Base-by-base conservation (phyloP, 345 rosid genomes). In the Eutrema heterophyllum region DNA sequence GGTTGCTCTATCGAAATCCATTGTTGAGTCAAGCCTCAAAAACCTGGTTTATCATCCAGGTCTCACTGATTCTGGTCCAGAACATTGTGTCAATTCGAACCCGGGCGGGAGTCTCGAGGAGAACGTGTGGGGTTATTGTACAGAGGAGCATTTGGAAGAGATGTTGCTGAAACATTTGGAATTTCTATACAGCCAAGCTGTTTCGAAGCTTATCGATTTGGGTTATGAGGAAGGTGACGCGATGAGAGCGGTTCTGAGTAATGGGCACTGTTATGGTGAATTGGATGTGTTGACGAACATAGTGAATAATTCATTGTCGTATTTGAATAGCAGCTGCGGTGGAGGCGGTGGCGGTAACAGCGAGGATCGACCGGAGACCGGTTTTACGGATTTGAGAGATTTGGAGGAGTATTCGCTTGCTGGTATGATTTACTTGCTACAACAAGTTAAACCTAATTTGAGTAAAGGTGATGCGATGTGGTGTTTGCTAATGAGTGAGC, bases 391-490 rank as follows among this genome's bases (percentile, higher is more conserved):
- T 82, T 84, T 93, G 78, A 85, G 87, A 78, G 93, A 93, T 26
- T 72, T 93, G 78, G 88, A 84, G 69, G 96, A 91, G 84, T 87
- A 86, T 74, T 90, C 89, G 0, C 88, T 93, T 21, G 88, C 85
- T 0, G 89, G 86, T 48, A 87, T 89, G 96, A 83, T 93, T 54
- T 89, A 90, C 71, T 81, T 93, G 89, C 59, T 93, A 84, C 97
- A 88, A 75, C 87, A 93, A 80, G 85, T 89, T 56, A 84, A 81
- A 62, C 96, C 97, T 7, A 87, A 77, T 67, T 82, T 93, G 90
- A 90, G 91, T 68, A 87, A 84, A 85, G 96, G 94, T 48, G 97
- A 93, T 86, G 96, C 96, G 7, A 85, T 89, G 97, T 91, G 94
- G 98, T 93, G 97, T 80, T 88, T 91, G 82, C 80, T 93, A 43